Conservation (phyloP, 495 filamentous ascomycete species). For the Trichoderma virens region DNA sequence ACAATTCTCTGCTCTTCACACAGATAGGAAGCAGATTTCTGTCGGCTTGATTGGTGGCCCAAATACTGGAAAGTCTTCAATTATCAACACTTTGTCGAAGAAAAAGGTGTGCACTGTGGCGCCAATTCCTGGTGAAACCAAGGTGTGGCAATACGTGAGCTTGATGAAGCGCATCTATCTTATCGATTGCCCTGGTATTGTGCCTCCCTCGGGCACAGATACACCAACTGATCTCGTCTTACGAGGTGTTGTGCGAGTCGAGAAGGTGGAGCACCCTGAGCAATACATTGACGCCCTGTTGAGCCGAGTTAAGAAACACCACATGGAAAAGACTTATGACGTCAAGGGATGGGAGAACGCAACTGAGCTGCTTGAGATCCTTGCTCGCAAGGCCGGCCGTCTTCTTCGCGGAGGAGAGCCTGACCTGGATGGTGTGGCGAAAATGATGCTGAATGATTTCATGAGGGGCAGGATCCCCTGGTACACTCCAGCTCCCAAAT, state of each 20-base stretch:
- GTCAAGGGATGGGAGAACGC: constrained; percentile 65
- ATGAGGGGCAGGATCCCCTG: constrained; percentile 90
- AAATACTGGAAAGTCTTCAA: constrained; percentile 83
- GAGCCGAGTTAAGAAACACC: constrained; percentile 68
- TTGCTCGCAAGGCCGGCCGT: constrained; percentile 81
- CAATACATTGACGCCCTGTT: constrained; percentile 89
- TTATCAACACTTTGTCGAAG: constrained; percentile 85
- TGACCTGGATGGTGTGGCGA: constrained; percentile 66
- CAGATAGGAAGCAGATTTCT: constrained; percentile 84
- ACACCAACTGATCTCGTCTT: constrained; percentile 84
- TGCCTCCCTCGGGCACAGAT: constrained; percentile 76
- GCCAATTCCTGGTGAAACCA: constrained; percentile 93
- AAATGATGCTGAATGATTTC: constrained; percentile 92
- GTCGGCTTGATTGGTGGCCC: constrained; percentile 80
- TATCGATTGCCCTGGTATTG: constrained; percentile 94
- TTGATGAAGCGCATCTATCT: constrained; percentile 95
- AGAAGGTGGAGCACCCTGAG: constrained; percentile 90
- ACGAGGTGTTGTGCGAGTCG: constrained; percentile 83
- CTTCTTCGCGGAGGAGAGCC: constrained; percentile 85
- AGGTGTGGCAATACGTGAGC: constrained; percentile 97
- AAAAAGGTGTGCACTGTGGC: constrained; percentile 92
- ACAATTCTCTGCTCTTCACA: constrained; percentile 91
- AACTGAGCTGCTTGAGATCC: constrained; percentile 74
- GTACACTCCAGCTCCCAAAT: constrained; percentile 72
- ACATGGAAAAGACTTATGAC: constrained; percentile 90